Conservation (phyloP, 2,329 filamentous ascomycete genomes). For the Thermothelomyces thermophilus region DNA sequence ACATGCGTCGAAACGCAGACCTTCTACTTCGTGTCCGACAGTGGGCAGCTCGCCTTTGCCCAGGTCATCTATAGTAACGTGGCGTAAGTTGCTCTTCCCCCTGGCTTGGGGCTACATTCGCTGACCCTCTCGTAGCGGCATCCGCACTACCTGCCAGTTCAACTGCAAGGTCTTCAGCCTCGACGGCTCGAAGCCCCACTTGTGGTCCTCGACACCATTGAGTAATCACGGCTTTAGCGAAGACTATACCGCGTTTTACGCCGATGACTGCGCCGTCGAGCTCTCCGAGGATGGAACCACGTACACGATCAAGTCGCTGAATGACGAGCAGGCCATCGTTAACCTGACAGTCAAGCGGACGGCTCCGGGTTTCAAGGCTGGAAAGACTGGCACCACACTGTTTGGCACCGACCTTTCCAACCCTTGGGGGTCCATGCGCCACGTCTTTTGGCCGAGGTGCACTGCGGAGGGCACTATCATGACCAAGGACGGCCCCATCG, state of each 20-base stretch:
- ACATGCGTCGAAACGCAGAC: conserved; percentile 92
- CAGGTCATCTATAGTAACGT: conserved; percentile 99
- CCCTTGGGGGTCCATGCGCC: conserved; percentile 89
- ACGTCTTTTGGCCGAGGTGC: conserved; percentile 91
- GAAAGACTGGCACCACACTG: conserved; percentile 74
- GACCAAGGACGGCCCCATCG: conserved; percentile 71
- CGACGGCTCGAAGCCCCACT: conserved; percentile 62
- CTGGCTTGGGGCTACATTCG: background rate
- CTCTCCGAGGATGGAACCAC: conserved; percentile 75
- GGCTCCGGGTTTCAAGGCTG: conserved; percentile 76
- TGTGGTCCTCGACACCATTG: conserved; percentile 80
- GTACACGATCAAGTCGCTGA: conserved; percentile 87
- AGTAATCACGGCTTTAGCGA: conserved; percentile 77
- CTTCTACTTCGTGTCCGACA: conserved; percentile 82
- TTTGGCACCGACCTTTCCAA: conserved; percentile 80
- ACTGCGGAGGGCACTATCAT: conserved; percentile 74
- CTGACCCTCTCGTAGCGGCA: conserved; percentile 53
- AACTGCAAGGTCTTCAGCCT: conserved; percentile 86
- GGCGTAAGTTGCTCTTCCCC: conserved; percentile 52
- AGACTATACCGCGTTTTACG: conserved; percentile 75
- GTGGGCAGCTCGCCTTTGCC: conserved; percentile 67
- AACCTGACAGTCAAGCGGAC: conserved; percentile 74
- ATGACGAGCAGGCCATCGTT: conserved; percentile 72
- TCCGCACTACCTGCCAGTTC: conserved; percentile 88
- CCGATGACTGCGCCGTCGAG: conserved; percentile 76